phyloP scores from a whole-genome alignment of 2,329 filamentous ascomycete genomes.

The Aspergillus novofumigatus region DNA sequence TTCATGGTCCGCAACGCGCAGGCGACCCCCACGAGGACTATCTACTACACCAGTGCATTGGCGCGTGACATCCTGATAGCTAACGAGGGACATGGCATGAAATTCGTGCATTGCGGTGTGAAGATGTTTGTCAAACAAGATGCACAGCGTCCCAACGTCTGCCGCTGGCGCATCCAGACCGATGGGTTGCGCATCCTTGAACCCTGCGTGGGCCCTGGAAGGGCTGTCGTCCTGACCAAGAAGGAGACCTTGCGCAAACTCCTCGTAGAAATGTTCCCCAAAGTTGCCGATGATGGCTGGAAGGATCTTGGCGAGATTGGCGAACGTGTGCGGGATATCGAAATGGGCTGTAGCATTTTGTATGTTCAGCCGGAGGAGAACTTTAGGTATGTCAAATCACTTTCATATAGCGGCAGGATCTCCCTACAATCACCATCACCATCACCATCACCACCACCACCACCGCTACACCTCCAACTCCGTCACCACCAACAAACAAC shows the following conservation, averaged over 20 bases:
- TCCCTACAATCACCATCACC: background rate
- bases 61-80: constrained; percentile 78
- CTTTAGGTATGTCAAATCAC: constrained; percentile 41
- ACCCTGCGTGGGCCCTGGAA: constrained; percentile 76
- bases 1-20: constrained; percentile 95
- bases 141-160: constrained; percentile 77
- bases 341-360: constrained; percentile 89
- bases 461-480: background rate
- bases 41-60: constrained; percentile 89
- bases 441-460: too few species aligned
- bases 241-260: constrained; percentile 77
- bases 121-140: constrained; percentile 99
- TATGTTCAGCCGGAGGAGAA: constrained; percentile 70
- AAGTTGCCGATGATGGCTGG: constrained; percentile 71
- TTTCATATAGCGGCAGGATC: background rate
- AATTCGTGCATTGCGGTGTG: constrained; percentile 93
- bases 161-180: constrained; percentile 90
- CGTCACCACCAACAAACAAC: too few species aligned
- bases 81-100: constrained; percentile 88
- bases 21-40: constrained; percentile 84
- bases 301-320: constrained; percentile 80
- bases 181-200: constrained; percentile 90
- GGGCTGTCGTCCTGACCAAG: constrained; percentile 70
- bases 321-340: constrained; percentile 70
- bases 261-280: constrained; percentile 95